Conservation (phyloP, 305 asterid species). For the Fraxinus velutina region DNA sequence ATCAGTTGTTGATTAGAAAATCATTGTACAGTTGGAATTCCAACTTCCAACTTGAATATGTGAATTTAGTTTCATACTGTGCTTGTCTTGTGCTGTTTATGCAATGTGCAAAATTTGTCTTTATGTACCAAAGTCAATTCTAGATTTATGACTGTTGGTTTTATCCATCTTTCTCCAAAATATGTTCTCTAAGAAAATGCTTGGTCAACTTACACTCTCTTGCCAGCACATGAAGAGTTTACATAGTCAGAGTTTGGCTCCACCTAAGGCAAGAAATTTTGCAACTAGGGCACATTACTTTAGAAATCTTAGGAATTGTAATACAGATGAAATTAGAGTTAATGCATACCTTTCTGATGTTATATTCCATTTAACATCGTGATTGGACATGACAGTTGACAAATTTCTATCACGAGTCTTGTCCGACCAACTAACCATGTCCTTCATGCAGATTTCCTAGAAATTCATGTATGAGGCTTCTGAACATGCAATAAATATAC, state of each 20-base stretch:
- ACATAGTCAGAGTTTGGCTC: background rate
- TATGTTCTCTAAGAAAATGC: background rate
- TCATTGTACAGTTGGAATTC: constrained; percentile 40
- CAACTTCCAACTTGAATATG: constrained; percentile 30
- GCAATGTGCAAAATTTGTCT: constrained; percentile 7
- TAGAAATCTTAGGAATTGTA: background rate
- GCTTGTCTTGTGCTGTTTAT: constrained; percentile 22
- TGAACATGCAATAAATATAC: background rate
- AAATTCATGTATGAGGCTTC: background rate
- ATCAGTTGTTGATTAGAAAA: constrained; percentile 4
- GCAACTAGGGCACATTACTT: background rate
- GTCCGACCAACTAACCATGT: background rate
- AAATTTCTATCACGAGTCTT: background rate
- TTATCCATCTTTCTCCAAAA: constrained; percentile 1
- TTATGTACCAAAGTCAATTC: constrained; percentile 21
- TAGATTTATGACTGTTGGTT: background rate
- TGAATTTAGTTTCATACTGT: constrained; percentile 23
- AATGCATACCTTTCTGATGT: background rate
- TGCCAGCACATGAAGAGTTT: constrained; percentile 22
- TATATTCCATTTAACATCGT: too few species aligned
- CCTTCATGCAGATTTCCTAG: background rate
- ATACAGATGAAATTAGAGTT: background rate
- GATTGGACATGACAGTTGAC: background rate
- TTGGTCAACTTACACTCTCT: constrained; percentile 24
- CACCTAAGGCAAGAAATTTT: background rate